Conservation (phyloP, 495 filamentous ascomycete species). For the Penicillium subrubescens region DNA sequence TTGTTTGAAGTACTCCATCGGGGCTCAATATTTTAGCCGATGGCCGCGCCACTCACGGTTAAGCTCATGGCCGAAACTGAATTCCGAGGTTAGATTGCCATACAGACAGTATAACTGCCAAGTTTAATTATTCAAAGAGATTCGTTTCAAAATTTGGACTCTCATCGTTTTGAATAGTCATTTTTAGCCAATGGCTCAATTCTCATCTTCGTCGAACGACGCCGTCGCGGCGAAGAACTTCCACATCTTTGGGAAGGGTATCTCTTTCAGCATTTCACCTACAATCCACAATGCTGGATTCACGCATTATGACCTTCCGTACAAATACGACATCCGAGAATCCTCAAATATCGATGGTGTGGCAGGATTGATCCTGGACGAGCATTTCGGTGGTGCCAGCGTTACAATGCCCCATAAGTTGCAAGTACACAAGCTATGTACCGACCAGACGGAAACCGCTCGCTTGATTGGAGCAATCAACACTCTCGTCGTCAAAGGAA, state of each 20-base stretch:
- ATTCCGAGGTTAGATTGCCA: not conserved
- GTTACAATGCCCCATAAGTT: conserved; percentile 56
- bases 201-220: not conserved
- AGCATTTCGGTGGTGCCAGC: conserved; percentile 42
- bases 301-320: conserved; percentile 61
- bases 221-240: conserved; percentile 10
- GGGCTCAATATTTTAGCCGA: not conserved
- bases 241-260: conserved; percentile 65
- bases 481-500: conserved; percentile 35
- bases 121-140: not conserved
- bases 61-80: conserved; percentile 4
- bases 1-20: not conserved
- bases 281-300: conserved; percentile 73
- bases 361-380: conserved; percentile 50
- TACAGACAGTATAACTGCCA: not conserved
- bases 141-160: not conserved
- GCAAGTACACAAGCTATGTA: conserved; percentile 39
- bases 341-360: conserved; percentile 28
- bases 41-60: not conserved
- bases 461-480: conserved; percentile 46
- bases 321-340: conserved; percentile 62
- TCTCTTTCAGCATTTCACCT: conserved; percentile 68
- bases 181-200: not conserved
- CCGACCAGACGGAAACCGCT: conserved; percentile 36
- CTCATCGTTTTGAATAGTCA: too few species aligned